These are phyloP conservation scores for Helicostylum pulchrum DNA, from an alignment of 192 early-diverging fungal species.

Conservation along the genomic window DNA sequence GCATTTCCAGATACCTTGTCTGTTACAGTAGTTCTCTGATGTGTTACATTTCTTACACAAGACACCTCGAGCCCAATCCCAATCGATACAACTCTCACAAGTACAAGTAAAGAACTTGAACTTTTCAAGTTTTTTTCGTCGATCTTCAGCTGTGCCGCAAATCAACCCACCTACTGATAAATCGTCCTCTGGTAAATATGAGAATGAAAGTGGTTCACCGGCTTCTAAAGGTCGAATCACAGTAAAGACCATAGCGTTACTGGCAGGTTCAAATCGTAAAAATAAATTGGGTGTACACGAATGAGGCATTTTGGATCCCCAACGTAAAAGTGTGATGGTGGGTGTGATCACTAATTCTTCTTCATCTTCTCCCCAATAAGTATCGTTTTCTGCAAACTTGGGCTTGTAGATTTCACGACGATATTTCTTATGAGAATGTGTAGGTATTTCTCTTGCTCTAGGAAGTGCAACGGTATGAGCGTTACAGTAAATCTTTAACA, in stretches of 20 bases:
- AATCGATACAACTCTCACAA: conserved; percentile 29
- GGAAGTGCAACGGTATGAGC: conserved; percentile 34
- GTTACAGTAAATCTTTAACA: conserved; percentile 38
- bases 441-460: conserved; percentile 17
- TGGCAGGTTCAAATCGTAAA: conserved; percentile 25
- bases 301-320: conserved; percentile 40
- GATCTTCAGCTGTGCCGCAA: conserved; percentile 29
- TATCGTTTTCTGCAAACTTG: not conserved
- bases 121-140: conserved; percentile 19
- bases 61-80: conserved; percentile 26
- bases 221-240: conserved; percentile 12
- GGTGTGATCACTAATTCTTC: conserved; percentile 11
- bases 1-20: conserved; percentile 11
- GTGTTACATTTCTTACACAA: conserved; percentile 13
- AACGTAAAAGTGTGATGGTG: conserved; percentile 25
- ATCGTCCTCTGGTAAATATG: conserved; percentile 38
- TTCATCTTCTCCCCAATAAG: conserved; percentile 2
- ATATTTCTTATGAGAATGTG: conserved; percentile 18
- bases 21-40: not conserved
- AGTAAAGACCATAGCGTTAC: conserved; percentile 26
- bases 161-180: conserved; percentile 30
- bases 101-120: conserved; percentile 37
- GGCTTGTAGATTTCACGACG: conserved; percentile 14
- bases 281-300: conserved; percentile 38
- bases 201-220: conserved; percentile 30